phyloP scores from a whole-genome alignment of 2,329 filamentous ascomycete genomes.

The Helminthosporium solani region DNA sequence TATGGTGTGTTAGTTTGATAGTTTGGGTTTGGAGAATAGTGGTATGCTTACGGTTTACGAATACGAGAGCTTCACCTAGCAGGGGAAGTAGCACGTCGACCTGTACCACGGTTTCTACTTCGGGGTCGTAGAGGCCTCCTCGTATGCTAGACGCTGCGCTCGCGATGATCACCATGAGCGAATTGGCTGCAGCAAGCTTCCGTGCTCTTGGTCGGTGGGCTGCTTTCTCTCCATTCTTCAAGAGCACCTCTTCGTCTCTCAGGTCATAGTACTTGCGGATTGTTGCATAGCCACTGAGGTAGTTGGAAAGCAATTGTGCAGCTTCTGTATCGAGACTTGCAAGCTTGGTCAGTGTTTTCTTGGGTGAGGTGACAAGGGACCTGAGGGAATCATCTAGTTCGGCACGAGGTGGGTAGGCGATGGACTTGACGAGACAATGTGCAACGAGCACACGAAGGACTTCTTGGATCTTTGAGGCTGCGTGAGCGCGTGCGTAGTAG shows the following conservation, averaged over 20 bases:
- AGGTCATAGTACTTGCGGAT: conserved; percentile 86
- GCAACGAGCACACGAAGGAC: conserved; percentile 85
- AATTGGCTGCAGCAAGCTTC: conserved; percentile 69
- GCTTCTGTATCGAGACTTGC: conserved; percentile 76
- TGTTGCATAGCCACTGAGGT: conserved; percentile 89
- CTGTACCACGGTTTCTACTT: conserved; percentile 78
- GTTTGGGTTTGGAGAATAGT: conserved; percentile 5
- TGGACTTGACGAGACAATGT: conserved; percentile 82
- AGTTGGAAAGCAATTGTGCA: conserved; percentile 77
- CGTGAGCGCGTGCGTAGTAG: conserved; percentile 87
- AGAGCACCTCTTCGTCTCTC: conserved; percentile 65
- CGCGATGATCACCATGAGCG: conserved; percentile 78
- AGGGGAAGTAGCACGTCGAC: conserved; percentile 84
- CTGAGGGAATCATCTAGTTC: conserved; percentile 74
- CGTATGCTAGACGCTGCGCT: conserved; percentile 89
- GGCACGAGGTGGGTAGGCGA: conserved; percentile 69
- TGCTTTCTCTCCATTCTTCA: conserved; percentile 41
- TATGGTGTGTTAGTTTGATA: conserved; percentile 21
- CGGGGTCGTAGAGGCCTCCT: conserved; percentile 82
- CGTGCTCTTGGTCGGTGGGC: conserved; percentile 57
- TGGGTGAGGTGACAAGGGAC: conserved; percentile 69
- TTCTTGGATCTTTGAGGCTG: conserved; percentile 74
- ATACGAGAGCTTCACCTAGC: conserved; percentile 78
- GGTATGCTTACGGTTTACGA: conserved; percentile 60
- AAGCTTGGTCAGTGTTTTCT: conserved; percentile 68